Percentiles rank a stretch among this genome's conserved stretches.
Conservation (phyloP, 2,329 filamentous ascomycete genomes). For the Stenocarpella maydis region DNA sequence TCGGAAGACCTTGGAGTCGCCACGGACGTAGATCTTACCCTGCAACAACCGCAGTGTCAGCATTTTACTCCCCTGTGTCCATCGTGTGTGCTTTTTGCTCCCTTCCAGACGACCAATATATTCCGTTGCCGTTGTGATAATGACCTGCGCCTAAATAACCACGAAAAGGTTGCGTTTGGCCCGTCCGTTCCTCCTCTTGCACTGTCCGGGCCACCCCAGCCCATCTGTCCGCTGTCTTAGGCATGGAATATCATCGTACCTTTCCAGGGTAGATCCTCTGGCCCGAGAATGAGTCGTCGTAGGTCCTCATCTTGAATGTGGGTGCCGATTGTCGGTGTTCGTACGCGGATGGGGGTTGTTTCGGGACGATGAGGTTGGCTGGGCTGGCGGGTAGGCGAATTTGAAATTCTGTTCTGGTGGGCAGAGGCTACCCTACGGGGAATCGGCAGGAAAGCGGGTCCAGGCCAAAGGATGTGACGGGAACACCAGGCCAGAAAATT, state of each 20-base stretch:
- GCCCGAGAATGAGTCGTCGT: constrained; percentile 73
- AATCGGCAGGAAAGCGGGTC: constrained; percentile 4
- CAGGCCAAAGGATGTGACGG: neutral
- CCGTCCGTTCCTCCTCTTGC: constrained; percentile 27
- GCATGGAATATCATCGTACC: constrained; percentile 56
- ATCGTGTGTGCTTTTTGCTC: neutral
- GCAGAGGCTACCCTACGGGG: constrained; percentile 27
- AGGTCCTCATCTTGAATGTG: constrained; percentile 67
- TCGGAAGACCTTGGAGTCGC: constrained; percentile 99
- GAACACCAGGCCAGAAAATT: constrained; percentile 12
- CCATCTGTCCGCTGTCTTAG: constrained; percentile 8
- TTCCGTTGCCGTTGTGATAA: constrained; percentile 1
- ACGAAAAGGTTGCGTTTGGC: neutral
- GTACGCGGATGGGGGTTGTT: constrained; percentile 41
- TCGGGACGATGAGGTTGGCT: constrained; percentile 35
- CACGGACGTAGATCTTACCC: constrained; percentile 99
- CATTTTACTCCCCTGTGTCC: constrained; percentile 26
- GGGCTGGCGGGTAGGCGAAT: constrained; percentile 30
- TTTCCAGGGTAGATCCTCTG: constrained; percentile 74
- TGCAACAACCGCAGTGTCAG: constrained; percentile 54
- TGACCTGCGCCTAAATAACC: neutral
- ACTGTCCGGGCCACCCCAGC: neutral
- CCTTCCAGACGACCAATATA: neutral
- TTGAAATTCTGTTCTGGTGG: constrained; percentile 36
- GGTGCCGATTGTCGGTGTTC: constrained; percentile 48